Percentiles rank a stretch among this genome's conserved stretches.
Conservation (phyloP, 306 rosid genomes). For the Canavalia gladiata region DNA sequence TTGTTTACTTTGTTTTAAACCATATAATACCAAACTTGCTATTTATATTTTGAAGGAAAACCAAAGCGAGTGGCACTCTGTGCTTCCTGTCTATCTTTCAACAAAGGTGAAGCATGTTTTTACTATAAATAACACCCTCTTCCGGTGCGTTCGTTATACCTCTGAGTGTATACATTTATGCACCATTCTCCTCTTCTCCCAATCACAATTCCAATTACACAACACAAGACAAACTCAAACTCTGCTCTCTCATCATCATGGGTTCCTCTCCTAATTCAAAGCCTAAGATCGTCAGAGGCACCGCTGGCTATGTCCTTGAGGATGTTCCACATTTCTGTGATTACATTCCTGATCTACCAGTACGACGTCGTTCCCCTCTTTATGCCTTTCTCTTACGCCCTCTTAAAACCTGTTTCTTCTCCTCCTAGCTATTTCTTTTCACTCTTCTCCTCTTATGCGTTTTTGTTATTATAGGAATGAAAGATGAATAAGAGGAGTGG, state of each 20-base stretch:
- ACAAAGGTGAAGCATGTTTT: conserved; percentile 22
- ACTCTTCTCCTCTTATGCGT: no score
- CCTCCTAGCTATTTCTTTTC: not conserved
- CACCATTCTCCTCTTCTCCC: not conserved
- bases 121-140: conserved; percentile 36
- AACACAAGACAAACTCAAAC: not conserved
- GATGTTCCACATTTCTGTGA: conserved; percentile 89
- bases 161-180: not conserved
- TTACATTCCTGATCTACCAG: conserved; percentile 79
- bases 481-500: no score
- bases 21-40: not conserved
- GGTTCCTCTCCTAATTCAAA: conserved; percentile 52
- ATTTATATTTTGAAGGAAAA: not conserved
- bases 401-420: conserved; percentile 44
- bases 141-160: no score
- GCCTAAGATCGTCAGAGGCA: conserved; percentile 61
- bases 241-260: conserved; percentile 37
- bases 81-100: not conserved
- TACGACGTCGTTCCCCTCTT: conserved; percentile 51
- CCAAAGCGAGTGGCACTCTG: not conserved
- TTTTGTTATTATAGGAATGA: no score
- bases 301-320: conserved; percentile 76
- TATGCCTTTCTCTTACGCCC: conserved; percentile 37
- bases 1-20: not conserved
- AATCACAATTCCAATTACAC: not conserved